These are phyloP conservation scores for Aspergillus hortae DNA, from an alignment of 2,329 filamentous ascomycete genomes.

Conservation along the genomic window DNA sequence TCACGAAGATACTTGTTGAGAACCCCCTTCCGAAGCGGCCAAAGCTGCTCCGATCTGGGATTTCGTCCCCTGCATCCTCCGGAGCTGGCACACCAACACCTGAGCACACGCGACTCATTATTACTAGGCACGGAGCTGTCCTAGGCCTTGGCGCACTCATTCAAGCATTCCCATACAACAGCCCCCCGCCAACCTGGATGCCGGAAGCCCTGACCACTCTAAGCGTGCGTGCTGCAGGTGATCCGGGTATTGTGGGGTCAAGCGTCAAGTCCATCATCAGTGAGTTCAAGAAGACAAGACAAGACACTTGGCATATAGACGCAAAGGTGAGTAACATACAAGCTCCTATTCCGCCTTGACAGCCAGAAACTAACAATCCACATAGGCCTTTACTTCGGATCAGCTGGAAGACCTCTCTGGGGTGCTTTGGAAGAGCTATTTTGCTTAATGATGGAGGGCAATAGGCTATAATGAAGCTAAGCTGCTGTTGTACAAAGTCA, in stretches of 20 bases:
- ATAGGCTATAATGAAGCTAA: too few species aligned
- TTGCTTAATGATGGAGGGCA: constrained; percentile 57
- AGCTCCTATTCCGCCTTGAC: not conserved
- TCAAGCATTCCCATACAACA: constrained; percentile 93
- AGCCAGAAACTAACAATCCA: constrained; percentile 3
- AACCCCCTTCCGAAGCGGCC: constrained; percentile 81
- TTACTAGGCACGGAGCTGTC: constrained; percentile 84
- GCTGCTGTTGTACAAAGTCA: too few species aligned
- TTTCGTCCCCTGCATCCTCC: constrained; percentile 42
- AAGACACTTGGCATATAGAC: constrained; percentile 97
- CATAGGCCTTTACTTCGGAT: constrained; percentile 76
- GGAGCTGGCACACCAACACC: constrained; percentile 48
- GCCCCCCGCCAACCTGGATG: constrained; percentile 89
- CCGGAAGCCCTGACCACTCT: constrained; percentile 84
- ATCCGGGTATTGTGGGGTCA: constrained; percentile 89
- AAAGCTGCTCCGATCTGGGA: constrained; percentile 32
- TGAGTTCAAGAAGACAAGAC: constrained; percentile 98
- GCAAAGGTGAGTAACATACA: constrained; percentile 69
- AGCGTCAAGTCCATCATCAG: constrained; percentile 90
- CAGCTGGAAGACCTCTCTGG: constrained; percentile 94
- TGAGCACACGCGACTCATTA: constrained; percentile 67
- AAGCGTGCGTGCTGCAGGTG: constrained; percentile 78
- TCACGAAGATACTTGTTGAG: constrained; percentile 70
- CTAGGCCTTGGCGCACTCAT: constrained; percentile 86
- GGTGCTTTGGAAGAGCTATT: constrained; percentile 99